Percentiles rank a stretch among this genome's conserved stretches.
These are phyloP conservation scores for Neurospora sp. DNA, from an alignment of 495 filamentous ascomycete genomes.

Conservation along the genomic window DNA sequence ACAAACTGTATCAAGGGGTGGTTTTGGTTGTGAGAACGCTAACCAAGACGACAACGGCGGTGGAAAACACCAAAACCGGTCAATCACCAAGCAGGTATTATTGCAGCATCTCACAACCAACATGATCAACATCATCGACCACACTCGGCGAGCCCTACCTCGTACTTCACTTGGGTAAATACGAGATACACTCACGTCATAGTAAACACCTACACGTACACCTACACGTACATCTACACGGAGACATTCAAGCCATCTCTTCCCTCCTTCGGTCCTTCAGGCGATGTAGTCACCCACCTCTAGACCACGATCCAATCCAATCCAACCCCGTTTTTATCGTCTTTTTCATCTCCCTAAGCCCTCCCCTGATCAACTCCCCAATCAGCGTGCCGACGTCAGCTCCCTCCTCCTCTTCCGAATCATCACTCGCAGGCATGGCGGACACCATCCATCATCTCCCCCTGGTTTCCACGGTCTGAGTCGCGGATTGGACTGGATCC, in stretches of 20 bases:
- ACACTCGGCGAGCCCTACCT: not conserved
- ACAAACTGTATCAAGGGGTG: too few species aligned
- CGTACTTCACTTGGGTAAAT: not conserved
- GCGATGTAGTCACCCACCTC: not conserved
- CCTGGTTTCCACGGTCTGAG: not conserved
- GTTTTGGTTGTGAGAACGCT: not conserved
- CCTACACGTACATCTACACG: not conserved
- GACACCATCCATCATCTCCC: not conserved
- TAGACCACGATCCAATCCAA: not conserved
- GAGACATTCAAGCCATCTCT: not conserved
- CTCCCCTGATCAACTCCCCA: not conserved
- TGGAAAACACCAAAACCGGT: not conserved
- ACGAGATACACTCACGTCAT: not conserved
- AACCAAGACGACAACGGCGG: not conserved
- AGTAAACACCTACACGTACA: not conserved
- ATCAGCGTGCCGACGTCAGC: not conserved
- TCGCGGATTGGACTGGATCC: not conserved
- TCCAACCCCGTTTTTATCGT: not conserved
- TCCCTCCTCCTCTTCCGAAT: not conserved
- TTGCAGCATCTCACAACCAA: conserved; percentile 31
- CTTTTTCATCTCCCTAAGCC: not conserved
- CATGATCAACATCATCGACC: not conserved
- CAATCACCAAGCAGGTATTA: not conserved
- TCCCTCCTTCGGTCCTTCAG: not conserved
- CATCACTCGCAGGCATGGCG: not conserved